Percentiles rank a stretch among this genome's conserved stretches.
phyloP scores from a whole-genome alignment of 192 early-diverging fungal species.

The Coemansia sp. region DNA sequence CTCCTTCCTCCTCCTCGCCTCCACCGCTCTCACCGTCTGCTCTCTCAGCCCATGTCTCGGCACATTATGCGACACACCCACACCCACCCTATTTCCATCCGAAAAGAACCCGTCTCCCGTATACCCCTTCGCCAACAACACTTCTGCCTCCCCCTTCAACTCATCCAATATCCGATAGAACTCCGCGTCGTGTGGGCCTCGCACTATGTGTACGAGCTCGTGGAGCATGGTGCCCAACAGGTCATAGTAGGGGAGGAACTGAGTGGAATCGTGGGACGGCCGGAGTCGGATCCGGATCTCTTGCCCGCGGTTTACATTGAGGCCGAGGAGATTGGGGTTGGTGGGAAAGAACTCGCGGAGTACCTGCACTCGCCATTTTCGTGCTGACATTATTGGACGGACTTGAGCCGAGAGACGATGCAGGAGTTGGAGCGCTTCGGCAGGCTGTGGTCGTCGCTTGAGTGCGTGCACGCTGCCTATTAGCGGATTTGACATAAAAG shows the following conservation, averaged over 20 bases:
- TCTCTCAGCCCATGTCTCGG: slow-evolving; percentile 27
- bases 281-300: slow-evolving; percentile 52
- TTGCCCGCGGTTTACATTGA: slow-evolving; percentile 41
- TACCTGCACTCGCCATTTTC: slow-evolving; percentile 31
- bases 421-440: slow-evolving; percentile 28
- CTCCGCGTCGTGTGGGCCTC: slow-evolving; percentile 32
- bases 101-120: slow-evolving; percentile 48
- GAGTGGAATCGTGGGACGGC: slow-evolving; percentile 12
- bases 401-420: slow-evolving; percentile 37
- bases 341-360: slow-evolving; percentile 45
- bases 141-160: slow-evolving; percentile 33
- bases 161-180: slow-evolving; percentile 42
- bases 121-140: slow-evolving; percentile 37
- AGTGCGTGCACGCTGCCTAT: slow-evolving; percentile 42
- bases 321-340: slow-evolving; percentile 31
- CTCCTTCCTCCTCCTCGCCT: slow-evolving; percentile 12
- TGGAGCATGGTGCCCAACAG: slow-evolving; percentile 53
- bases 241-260: slow-evolving; percentile 37
- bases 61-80: slow-evolving; percentile 24
- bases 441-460: slow-evolving; percentile 19
- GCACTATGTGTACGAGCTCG: slow-evolving; percentile 50
- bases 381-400: slow-evolving; percentile 43
- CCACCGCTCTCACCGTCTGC: slow-evolving; percentile 15
- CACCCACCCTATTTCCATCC: slow-evolving; percentile 23
- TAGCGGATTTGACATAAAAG: slow-evolving; percentile 11